Evolutionary conservation across 257 asterid genomes (phyloP), one percentile per base, ranked within the genome.

Genomic region (Solanum chilense): DNA sequence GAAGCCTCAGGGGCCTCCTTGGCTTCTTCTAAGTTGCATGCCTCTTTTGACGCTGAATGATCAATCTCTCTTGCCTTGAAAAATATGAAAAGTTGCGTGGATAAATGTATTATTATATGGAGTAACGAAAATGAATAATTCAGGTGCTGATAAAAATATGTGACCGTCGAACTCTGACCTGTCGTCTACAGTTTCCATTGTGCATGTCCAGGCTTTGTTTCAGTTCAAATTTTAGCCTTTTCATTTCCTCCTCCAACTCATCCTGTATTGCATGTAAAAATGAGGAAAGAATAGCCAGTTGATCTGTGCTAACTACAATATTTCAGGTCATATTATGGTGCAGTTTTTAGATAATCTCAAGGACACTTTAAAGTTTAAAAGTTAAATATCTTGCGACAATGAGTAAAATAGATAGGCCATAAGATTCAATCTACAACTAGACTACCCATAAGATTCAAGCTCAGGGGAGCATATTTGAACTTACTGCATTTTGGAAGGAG

Each of bases 181-280:
- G 69, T 91, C 89, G 96, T 82, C 88, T 91, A 86, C 93, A 90
- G 60, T 94, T 95, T n/a, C 88, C 87, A 84, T 93, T 92, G 89
- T 94, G 92, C 93, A 78, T 89, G 31, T 89, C 89, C 87, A 93
- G 91, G 87, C 93, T 89, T 89, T 92, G 94, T 92, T 92, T 91
- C 91, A 96, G 76, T 88, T 95, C 96, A 60, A 86, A 90, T 86
- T 92, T 96, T 88, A 94, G 52, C 92, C 93, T 93, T 90, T 71
- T 91, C 90, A 94, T 73, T 92, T 94, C 97, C 2, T 94, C 98
- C 86, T 96, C 98, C 31, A 89, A 15, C 21, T 93, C 98, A 89
- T 87, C 95, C 90, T 92, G 92, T 27, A 87, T 76, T 70, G 76
- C 37, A 87, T 78, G 80, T 6, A 64, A 64, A 42, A 27, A 45